Conservation (phyloP, 2,329 filamentous ascomycete species). For the Westerdykella sp. region DNA sequence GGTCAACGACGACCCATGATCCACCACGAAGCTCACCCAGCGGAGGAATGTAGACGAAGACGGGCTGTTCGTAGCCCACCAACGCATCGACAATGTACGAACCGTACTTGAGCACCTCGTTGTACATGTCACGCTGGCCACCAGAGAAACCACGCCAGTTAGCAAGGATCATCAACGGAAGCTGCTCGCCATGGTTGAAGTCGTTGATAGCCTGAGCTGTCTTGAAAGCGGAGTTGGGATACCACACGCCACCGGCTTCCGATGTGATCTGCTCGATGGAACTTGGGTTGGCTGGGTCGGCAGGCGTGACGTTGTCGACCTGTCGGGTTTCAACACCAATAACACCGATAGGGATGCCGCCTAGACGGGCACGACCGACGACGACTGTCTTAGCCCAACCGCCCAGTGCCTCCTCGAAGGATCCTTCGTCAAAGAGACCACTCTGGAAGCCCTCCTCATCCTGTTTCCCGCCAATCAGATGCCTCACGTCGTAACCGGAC, state of each 20-base stretch:
- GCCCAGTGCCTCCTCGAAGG: conserved; percentile 92
- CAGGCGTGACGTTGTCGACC: conserved; percentile 93
- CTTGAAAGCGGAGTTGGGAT: conserved; percentile 99
- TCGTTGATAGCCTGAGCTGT: conserved; percentile 97
- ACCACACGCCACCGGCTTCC: conserved; percentile 98
- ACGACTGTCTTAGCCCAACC: conserved; percentile 98
- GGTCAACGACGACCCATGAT: conserved; percentile 98
- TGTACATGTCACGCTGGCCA: conserved; percentile 99
- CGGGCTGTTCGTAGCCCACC: conserved; percentile 96
- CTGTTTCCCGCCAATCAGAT: conserved; percentile 84
- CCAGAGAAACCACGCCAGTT: conserved; percentile 99
- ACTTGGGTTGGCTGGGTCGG: conserved; percentile 95
- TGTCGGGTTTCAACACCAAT: conserved; percentile 94
- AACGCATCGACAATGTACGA: conserved; percentile 98
- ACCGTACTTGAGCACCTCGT: conserved; percentile 98
- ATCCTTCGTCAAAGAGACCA: conserved; percentile 93
- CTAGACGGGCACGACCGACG: conserved; percentile 89
- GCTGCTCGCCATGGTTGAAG: conserved; percentile 98
- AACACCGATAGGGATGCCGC: conserved; percentile 96
- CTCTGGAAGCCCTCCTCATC: conserved; percentile 79
- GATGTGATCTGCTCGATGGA: conserved; percentile 93
- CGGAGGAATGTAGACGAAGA: conserved; percentile 98
- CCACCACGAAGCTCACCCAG: conserved; percentile 95
- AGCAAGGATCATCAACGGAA: conserved; percentile 97
- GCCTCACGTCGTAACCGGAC: conserved; percentile 85